A percentile compares a stretch with the other conserved stretches of the same genome.
phyloP scores from a whole-genome alignment of 2,329 filamentous ascomycete genomes.

The Fusarium sp. region DNA sequence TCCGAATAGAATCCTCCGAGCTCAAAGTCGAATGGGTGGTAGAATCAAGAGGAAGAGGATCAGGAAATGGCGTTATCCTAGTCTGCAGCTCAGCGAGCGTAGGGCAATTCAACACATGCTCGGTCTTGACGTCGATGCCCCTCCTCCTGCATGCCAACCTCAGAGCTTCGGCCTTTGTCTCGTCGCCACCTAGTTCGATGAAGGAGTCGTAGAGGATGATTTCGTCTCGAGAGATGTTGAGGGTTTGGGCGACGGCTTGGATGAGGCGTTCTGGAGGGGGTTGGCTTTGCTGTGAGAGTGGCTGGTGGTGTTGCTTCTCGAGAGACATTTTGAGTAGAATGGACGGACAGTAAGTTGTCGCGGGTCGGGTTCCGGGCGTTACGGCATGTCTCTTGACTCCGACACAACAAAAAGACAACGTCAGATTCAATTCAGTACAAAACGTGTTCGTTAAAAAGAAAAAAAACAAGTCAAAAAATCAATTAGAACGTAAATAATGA shows the following conservation, averaged over 20 bases:
- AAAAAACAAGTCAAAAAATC: neutral
- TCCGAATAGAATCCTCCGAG: slow-evolving; percentile 18
- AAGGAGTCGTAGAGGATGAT: slow-evolving; percentile 56
- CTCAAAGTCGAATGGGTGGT: neutral
- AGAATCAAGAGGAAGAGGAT: neutral
- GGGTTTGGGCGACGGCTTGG: slow-evolving; percentile 49
- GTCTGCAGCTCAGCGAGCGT: slow-evolving; percentile 59
- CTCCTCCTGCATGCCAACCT: slow-evolving; percentile 27
- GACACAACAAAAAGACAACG: neutral
- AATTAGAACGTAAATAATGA: neutral
- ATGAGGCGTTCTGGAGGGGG: slow-evolving; percentile 46
- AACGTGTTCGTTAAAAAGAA: too few species aligned
- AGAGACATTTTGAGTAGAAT: neutral
- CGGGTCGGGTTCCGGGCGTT: neutral
- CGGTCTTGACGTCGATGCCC: slow-evolving; percentile 48
- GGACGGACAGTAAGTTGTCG: neutral
- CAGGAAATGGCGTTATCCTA: slow-evolving; percentile 42
- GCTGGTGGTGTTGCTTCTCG: neutral
- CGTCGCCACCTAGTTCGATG: slow-evolving; percentile 55
- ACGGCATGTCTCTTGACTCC: neutral
- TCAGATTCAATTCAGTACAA: neutral
- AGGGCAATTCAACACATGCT: slow-evolving; percentile 56
- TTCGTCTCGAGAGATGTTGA: slow-evolving; percentile 46
- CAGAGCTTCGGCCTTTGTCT: slow-evolving; percentile 44
- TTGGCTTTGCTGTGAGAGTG: slow-evolving; percentile 9